A percentile compares a stretch with the other conserved stretches of the same genome.
These are phyloP conservation scores for Monosporascus sp. DNA, from an alignment of 2,329 filamentous ascomycete genomes.

Conservation along the genomic window DNA sequence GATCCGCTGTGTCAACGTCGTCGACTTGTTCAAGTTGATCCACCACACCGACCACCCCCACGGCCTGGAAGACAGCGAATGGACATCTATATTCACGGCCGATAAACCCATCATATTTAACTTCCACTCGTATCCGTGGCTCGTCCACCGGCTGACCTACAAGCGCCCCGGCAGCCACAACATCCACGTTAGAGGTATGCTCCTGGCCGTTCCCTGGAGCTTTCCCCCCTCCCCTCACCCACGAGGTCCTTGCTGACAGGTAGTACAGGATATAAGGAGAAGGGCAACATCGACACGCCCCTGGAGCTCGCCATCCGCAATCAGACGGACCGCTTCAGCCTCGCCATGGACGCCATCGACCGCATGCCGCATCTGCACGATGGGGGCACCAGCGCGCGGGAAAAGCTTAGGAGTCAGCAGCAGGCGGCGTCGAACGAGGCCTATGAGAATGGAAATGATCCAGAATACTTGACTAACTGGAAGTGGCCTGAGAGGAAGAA, in stretches of 20 bases:
- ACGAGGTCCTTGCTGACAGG: neutral
- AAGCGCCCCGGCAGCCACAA: constrained; percentile 64
- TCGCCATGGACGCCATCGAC: constrained; percentile 74
- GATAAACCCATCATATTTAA: constrained; percentile 75
- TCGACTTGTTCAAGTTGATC: constrained; percentile 78
- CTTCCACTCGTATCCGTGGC: constrained; percentile 80
- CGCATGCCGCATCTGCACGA: constrained; percentile 59
- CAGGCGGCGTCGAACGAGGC: constrained; percentile 60
- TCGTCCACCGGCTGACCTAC: constrained; percentile 73
- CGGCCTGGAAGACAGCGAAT: constrained; percentile 63
- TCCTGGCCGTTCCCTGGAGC: constrained; percentile 13
- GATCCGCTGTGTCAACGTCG: constrained; percentile 74
- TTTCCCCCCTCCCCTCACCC: neutral
- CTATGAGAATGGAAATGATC: constrained; percentile 67
- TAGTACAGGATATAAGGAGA: constrained; percentile 61
- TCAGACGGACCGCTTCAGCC: constrained; percentile 69
- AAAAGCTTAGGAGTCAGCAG: constrained; percentile 60
- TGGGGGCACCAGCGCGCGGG: constrained; percentile 55
- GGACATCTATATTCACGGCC: constrained; percentile 64
- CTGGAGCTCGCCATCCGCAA: constrained; percentile 75
- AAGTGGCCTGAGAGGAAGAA: constrained; percentile 47
- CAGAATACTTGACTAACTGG: constrained; percentile 61
- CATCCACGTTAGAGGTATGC: constrained; percentile 59
- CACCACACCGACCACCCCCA: constrained; percentile 66
- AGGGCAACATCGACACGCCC: constrained; percentile 80